Evolutionary conservation across 371 early-diverging fungal species (phyloP).

Genomic region (Apophysomyces variabilis): DNA sequence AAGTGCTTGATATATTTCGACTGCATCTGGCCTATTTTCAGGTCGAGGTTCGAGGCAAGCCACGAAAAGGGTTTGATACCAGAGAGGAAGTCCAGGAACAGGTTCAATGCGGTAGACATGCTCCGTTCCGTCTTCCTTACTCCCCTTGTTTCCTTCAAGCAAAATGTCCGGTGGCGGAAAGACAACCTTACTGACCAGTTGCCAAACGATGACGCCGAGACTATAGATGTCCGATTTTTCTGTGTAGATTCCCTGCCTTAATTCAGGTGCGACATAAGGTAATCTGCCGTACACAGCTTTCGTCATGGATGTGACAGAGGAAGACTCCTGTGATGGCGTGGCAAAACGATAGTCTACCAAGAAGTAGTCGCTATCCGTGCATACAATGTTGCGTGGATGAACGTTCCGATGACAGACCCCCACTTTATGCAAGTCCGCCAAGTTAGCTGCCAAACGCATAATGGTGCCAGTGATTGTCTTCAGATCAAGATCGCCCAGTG

Average conservation of each 20-base stretch:
- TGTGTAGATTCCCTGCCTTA: conserved; percentile 47
- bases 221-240: conserved; percentile 55
- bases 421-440: conserved; percentile 47
- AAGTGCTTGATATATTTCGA: conserved; percentile 39
- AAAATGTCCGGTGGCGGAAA: conserved; percentile 53
- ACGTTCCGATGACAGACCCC: conserved; percentile 54
- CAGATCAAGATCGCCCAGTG: conserved; percentile 48
- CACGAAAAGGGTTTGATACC: conserved; percentile 45
- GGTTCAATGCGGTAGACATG: conserved; percentile 45
- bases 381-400: conserved; percentile 50
- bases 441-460: conserved; percentile 41
- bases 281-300: conserved; percentile 53
- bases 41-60: conserved; percentile 46
- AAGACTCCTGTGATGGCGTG: conserved; percentile 44
- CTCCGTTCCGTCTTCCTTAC: conserved; percentile 20
- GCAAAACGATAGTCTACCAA: conserved; percentile 55
- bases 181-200: conserved; percentile 53
- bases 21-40: conserved; percentile 47
- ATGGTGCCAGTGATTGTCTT: conserved; percentile 55
- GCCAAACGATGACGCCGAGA: conserved; percentile 53
- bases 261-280: conserved; percentile 55
- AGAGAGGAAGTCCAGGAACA: conserved; percentile 47
- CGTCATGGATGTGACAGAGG: conserved; percentile 46
- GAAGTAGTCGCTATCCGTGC: conserved; percentile 54
- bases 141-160: conserved; percentile 17